Conservation (phyloP, 805 yeast genomes). For the Candida coquimbonensis region DNA sequence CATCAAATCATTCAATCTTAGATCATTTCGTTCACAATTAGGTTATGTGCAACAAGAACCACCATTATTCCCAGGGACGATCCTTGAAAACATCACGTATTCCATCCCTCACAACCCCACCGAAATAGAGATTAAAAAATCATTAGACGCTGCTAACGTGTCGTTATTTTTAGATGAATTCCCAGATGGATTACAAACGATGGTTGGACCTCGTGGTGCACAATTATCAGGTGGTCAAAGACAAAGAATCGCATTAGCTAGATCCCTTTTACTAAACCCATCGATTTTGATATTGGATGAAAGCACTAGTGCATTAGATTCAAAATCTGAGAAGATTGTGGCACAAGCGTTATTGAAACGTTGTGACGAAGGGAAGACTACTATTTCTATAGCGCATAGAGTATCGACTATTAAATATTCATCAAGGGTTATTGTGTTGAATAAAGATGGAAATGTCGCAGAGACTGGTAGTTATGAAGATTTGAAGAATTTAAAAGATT, state of each 20-base stretch:
- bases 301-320: constrained; percentile 90
- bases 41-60: constrained; percentile 97
- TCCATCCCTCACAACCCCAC: constrained; percentile 49
- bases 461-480: constrained; percentile 60
- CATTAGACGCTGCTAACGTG: constrained; percentile 69
- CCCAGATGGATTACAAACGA: constrained; percentile 77
- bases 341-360: constrained; percentile 61
- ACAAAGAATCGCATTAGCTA: constrained; percentile 86
- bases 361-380: constrained; percentile 52
- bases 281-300: constrained; percentile 81
- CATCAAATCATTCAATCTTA: constrained; percentile 58
- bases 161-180: constrained; percentile 58
- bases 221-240: constrained; percentile 94
- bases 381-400: constrained; percentile 88
- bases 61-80: constrained; percentile 75
- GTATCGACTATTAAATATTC: constrained; percentile 81
- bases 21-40: constrained; percentile 61
- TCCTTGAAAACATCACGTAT: constrained; percentile 76
- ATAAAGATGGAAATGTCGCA: constrained; percentile 63
- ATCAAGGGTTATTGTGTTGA: constrained; percentile 73
- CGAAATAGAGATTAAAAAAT: constrained; percentile 51
- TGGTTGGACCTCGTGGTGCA: constrained; percentile 80
- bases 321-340: constrained; percentile 80
- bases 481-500: constrained; percentile 34
- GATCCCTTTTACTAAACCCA: constrained; percentile 77